Base-by-base conservation (phyloP, 176 grass and related monocot genomes). In the bread wheat (Triticum aestivum) region DNA sequence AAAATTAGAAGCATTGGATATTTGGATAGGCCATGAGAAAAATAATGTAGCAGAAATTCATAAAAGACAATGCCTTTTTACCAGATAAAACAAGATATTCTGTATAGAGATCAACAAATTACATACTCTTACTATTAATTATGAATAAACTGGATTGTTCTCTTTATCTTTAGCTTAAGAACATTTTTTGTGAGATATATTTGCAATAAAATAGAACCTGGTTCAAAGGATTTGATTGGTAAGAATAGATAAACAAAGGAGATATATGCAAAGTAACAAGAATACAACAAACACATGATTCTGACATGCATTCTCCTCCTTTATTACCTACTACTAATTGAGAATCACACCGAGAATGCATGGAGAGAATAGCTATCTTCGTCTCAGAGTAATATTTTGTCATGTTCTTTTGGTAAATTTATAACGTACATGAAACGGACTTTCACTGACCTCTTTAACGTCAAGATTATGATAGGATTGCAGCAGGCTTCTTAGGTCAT, bases 401-500 rank as follows among this genome's bases (percentile, higher is more conserved):
- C 68, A 81, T 5, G 29, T 86, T 87, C 33, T 75, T 65, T 45
- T 67, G 83, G 18, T 45, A 51, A 56, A 66, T 59, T 59, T 84
- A 27, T 45, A 23, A 79, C 35, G 68, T 87, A 58, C 35, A 69
- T 80, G 30, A 84, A 87, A 69, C 5, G 0, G 26, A 47, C 84
- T 67, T 80, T 62, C 81, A 84, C 80, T 61, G 76, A 98, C 96
- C 88, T 98, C 91, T 65, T 88, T 92, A 69, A 95, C 71, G 77
- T 37, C 13, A 8, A 91, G 82, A 88, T 79, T 82, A 84, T 92
- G 88, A 72, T 91, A 86, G 78, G 82, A 85, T 74, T 92, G 87
- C 84, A 98, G 69, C 75, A 95, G 37, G 56, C 54, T 92, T 92
- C 86, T 94, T 35, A 98, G 80, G 77, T 91, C 88, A 79, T 92